Base-by-base conservation (phyloP, 768 basidiomycete species). In the Tulasnella sp. region DNA sequence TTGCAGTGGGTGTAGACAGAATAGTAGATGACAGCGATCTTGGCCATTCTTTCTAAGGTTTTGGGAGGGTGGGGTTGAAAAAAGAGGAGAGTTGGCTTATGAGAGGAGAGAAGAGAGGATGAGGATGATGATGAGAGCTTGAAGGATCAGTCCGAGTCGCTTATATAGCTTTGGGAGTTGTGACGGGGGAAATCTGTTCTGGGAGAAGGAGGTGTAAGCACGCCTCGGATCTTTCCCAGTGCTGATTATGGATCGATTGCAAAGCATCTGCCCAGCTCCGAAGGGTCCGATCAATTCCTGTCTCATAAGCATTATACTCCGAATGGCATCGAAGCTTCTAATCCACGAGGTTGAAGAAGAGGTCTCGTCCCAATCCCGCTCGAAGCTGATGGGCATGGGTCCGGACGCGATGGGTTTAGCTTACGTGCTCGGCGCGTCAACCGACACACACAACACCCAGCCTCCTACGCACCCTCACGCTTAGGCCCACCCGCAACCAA, bases 1-100 rank as follows among this genome's bases (percentile, higher is more conserved):
- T 70, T 76, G 74, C 80, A 78, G 75, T 81, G 81, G 44, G 79
- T 80, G 74, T 79, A 81, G 75, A 78, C 79, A 34, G 72, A 73
- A 65, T 75, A 76, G 75, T 76, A 76, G 68, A 76, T 76, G 69
- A 76, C 75, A 42, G 75, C 75, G 59, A 76, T 69, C 68, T 52
- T 69, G 47, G 68, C 32, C 68, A 69, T 69, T 69, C 32, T 69
- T 39, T 32, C 16, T 52, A 52, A n/a, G 11, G 19, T 6, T 9
- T n/a, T n/a, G 64, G 44, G 16, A 37, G 41, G 39, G 16, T n/a
- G 26, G 34, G 1, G 12, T 47, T 16, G 42, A 36, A 6, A 29
- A 42, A 44, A 34, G 68, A 40, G 9, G 34, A 11, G n/a, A 35
- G 68, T 44, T n/a, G 68, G 22, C n/a, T 37, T 36, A 37, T 36